Conservation (phyloP, 2,329 filamentous ascomycete species). For the Teratosphaeria zuluensis region DNA sequence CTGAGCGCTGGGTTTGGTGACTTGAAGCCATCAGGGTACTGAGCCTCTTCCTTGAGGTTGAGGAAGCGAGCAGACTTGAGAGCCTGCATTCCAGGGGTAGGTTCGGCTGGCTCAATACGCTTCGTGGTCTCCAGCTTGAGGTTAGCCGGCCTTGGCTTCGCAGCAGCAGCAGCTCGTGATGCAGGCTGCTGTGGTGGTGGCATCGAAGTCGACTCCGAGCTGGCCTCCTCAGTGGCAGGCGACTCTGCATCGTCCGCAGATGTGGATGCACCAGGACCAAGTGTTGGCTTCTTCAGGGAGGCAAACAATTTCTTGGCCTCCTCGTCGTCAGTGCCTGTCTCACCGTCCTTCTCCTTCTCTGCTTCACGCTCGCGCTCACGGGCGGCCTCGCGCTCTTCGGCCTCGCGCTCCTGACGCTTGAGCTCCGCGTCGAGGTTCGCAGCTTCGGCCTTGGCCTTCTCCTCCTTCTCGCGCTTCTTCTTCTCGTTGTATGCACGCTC, state of each 20-base stretch:
- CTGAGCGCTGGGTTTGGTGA: conserved; percentile 92
- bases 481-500: conserved; percentile 67
- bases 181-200: conserved; percentile 10
- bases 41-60: conserved; percentile 59
- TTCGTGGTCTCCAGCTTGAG: conserved; percentile 85
- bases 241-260: conserved; percentile 24
- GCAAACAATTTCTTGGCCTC: conserved; percentile 40
- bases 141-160: conserved; percentile 74
- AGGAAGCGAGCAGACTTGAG: conserved; percentile 87
- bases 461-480: conserved; percentile 50
- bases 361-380: conserved; percentile 28
- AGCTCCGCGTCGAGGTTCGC: conserved; percentile 45
- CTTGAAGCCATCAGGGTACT: conserved; percentile 73
- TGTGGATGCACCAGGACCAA: conserved; percentile 36
- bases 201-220: conserved; percentile 17
- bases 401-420: conserved; percentile 39
- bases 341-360: conserved; percentile 11
- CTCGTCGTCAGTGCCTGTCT: conserved; percentile 14
- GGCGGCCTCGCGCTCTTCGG: conserved; percentile 38
- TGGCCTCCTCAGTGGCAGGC: conserved; percentile 32
- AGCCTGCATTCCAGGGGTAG: conserved; percentile 85
- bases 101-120: conserved; percentile 79
- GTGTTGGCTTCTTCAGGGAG: conserved; percentile 38
- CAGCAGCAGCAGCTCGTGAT: conserved; percentile 33
- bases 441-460: conserved; percentile 41